These are phyloP conservation scores for Pholiota microspora DNA, from an alignment of 768 basidiomycete species.

Conservation along the genomic window DNA sequence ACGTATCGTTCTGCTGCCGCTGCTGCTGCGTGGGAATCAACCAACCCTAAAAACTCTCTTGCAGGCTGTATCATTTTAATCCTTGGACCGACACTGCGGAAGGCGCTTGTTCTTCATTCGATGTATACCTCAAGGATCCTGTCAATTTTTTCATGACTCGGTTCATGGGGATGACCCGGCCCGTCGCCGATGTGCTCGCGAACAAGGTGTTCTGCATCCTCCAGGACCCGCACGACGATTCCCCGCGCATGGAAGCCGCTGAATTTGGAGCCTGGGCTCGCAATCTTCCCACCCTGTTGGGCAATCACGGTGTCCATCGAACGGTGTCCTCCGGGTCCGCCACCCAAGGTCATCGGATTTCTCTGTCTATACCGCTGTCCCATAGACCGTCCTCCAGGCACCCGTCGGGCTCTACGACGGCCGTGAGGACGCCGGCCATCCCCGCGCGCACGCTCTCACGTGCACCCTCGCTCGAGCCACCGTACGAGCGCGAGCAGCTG, in stretches of 20 bases:
- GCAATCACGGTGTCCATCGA: slow-evolving; percentile 54
- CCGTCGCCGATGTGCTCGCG: slow-evolving; percentile 87
- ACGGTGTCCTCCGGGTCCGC: slow-evolving; percentile 60
- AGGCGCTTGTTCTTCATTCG: slow-evolving; percentile 80
- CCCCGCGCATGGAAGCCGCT: slow-evolving; percentile 67
- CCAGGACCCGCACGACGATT: slow-evolving; percentile 61
- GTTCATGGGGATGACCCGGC: slow-evolving; percentile 84
- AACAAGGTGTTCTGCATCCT: slow-evolving; percentile 82
- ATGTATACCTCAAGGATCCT: slow-evolving; percentile 73
- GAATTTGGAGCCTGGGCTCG: slow-evolving; percentile 88
- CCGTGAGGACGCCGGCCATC: slow-evolving; percentile 50
- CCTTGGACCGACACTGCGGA: slow-evolving; percentile 95
- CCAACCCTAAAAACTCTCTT: background rate
- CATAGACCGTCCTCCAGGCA: slow-evolving; percentile 72
- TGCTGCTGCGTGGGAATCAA: background rate
- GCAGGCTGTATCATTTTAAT: slow-evolving; percentile 94
- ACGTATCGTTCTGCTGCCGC: slow-evolving; percentile 26
- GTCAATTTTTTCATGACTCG: slow-evolving; percentile 85
- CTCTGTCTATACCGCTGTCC: slow-evolving; percentile 60
- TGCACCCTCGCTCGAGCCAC: slow-evolving; percentile 58
- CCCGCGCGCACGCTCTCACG: slow-evolving; percentile 59
- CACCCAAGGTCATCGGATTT: slow-evolving; percentile 62
- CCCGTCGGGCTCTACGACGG: slow-evolving; percentile 44
- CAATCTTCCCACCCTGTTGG: slow-evolving; percentile 74
- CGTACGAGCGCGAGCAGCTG: slow-evolving; percentile 43